Base-by-base conservation (phyloP, 2,329 filamentous ascomycete genomes). In the Alternaria conjuncta region DNA sequence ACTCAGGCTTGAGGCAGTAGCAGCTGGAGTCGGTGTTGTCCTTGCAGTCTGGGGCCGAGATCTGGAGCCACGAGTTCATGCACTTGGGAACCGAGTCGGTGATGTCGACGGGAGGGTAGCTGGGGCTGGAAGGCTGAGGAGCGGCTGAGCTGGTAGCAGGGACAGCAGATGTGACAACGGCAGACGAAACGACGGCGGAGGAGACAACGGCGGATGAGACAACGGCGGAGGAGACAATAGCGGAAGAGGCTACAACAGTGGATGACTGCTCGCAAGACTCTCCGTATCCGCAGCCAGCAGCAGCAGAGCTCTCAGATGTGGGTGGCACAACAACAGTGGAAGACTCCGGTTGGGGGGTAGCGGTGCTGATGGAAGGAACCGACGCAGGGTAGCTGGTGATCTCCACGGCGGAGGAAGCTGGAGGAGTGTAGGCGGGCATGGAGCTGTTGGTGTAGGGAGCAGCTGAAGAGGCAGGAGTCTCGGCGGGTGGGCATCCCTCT, bases 51-150 rank as follows among this genome's bases (percentile, higher is more conserved):
- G 87, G 84, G 55, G 91, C 87, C 65, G 86, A 82, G 78, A 88
- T 87, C 75, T 75, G 67, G 45, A 97, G 82, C 92, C 93, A 97
- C 75, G 94, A 96, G 87, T 95, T 96, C 82, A 98, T 84, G 85
- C 95, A 98, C 77, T 89, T 89, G 67, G 95, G 94, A 54, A 97
- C 90, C 51, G 94, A 87, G 25, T 85, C 82, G 61, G 94, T 93
- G 82, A 89, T 70, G 57, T 71, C 70, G 30, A 71, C 64, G 36
- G 73, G 69, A 32, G 72, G 61, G 45, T 72, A 71, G 57, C 63
- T 69, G 10, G 76, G 68, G 50, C 61, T 71, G 15, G 70, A 69
- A 60, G 72, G 69, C 61, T 62, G 55, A 32, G 70, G 56, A 49
- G 60, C 58, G 28, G 62, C 32, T 18, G 60, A 60, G 51, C 66